Conservation (phyloP, 768 basidiomycete species). For the Tylopilus plumbeoviolaceoides region DNA sequence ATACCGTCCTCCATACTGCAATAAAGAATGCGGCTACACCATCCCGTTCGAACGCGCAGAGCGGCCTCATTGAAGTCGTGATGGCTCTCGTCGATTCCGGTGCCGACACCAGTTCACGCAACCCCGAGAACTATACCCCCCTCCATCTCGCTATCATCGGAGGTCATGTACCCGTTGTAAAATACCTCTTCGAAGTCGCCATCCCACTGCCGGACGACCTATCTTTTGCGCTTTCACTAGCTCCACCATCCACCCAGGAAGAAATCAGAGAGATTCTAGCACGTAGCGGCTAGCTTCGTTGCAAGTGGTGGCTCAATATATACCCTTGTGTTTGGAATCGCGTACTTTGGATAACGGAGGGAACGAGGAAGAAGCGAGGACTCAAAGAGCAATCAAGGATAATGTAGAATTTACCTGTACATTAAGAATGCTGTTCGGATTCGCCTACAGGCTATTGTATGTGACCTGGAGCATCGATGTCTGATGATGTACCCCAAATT, state of each 20-base stretch:
- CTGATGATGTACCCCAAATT: no score
- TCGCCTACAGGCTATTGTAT: no score
- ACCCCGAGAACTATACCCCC: background rate
- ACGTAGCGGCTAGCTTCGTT: background rate
- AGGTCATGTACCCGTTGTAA: background rate
- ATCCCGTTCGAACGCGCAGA: background rate
- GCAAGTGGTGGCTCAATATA: background rate
- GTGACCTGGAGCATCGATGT: no score
- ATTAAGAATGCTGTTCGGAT: no score
- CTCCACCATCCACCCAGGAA: background rate
- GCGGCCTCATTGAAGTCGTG: background rate
- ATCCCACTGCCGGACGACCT: background rate
- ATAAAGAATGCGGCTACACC: background rate
- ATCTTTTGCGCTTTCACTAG: background rate
- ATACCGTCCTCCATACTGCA: background rate
- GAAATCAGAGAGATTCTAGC: background rate
- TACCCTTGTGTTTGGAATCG: background rate
- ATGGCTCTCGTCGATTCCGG: background rate
- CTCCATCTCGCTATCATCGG: background rate
- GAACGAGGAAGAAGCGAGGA: no score
- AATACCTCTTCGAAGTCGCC: background rate
- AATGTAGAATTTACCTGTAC: no score
- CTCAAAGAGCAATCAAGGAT: no score
- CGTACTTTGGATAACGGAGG: no score
- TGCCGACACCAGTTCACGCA: background rate